phyloP scores from a whole-genome alignment of 106 monocot genomes.

The Iris macrosiphon region DNA sequence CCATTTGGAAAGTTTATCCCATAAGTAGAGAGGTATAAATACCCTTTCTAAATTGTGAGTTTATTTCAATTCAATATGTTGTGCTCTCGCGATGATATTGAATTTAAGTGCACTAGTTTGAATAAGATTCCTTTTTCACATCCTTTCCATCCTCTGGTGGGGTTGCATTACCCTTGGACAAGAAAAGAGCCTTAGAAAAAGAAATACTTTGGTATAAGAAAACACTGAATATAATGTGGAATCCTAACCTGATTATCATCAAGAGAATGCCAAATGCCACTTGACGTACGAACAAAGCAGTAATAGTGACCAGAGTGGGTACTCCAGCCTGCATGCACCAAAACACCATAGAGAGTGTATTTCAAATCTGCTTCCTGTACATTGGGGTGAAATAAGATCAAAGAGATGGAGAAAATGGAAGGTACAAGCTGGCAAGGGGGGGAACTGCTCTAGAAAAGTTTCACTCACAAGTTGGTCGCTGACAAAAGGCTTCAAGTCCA shows the following conservation, averaged over 20 bases:
- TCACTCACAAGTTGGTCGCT: constrained; percentile 60
- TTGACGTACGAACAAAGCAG: constrained; percentile 69
- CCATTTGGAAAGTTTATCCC: no score
- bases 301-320: constrained; percentile 79
- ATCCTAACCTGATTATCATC: constrained; percentile 65
- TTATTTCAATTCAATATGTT: no score
- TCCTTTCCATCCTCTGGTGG: no score
- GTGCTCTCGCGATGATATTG: no score
- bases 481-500: constrained; percentile 87
- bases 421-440: neutral
- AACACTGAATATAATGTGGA: neutral
- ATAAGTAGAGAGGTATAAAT: no score
- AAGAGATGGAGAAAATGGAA: neutral
- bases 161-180: no score
- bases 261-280: constrained; percentile 68
- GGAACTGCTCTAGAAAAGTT: constrained; percentile 6
- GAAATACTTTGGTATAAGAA: no score
- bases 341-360: constrained; percentile 75
- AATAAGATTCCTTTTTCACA: no score
- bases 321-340: constrained; percentile 70
- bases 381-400: neutral
- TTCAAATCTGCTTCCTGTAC: constrained; percentile 44
- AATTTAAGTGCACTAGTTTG: no score
- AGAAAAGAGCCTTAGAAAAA: no score
- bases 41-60: no score